These are phyloP conservation scores for Penicillium tannophilum DNA, from an alignment of 495 filamentous ascomycete species.

Conservation along the genomic window DNA sequence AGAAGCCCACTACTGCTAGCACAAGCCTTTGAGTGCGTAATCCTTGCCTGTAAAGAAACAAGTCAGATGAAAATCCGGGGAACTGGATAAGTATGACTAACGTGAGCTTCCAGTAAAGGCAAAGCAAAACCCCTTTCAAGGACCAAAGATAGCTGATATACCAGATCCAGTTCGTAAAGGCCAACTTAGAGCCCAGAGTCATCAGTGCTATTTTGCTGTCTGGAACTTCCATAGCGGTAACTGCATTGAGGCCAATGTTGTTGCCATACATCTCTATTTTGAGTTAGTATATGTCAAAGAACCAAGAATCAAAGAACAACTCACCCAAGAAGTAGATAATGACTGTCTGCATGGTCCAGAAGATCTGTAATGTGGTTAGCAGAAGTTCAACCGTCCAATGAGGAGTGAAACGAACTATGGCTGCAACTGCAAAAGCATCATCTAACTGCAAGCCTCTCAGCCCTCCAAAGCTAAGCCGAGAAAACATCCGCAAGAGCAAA, in stretches of 20 bases:
- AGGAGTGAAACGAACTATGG: conserved; percentile 19
- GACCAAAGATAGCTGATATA: conserved; percentile 56
- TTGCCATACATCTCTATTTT: conserved; percentile 17
- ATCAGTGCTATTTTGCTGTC: conserved; percentile 18
- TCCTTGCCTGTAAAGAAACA: conserved; percentile 12
- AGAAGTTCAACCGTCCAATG: background rate
- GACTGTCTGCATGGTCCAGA: conserved; percentile 22
- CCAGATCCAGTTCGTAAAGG: conserved; percentile 47
- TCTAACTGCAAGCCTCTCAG: conserved; percentile 23
- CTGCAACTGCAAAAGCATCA: conserved; percentile 25
- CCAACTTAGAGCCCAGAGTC: conserved; percentile 25
- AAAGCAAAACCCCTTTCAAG: conserved; percentile 52
- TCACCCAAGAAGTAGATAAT: conserved; percentile 23
- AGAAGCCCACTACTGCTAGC: conserved; percentile 27
- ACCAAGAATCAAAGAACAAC: conserved; percentile 7
- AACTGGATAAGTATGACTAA: conserved; percentile 19
- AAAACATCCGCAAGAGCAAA: conserved; percentile 19
- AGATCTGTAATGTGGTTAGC: conserved; percentile 15
- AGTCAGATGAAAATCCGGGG: background rate
- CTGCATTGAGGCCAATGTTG: conserved; percentile 24
- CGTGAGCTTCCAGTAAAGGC: conserved; percentile 57
- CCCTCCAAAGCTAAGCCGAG: conserved; percentile 18
- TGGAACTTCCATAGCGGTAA: conserved; percentile 22
- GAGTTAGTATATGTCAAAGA: too few relatives aligned
- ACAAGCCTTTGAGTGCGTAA: conserved; percentile 23